phyloP scores from a whole-genome alignment of 2,329 filamentous ascomycete genomes.

The Calonectria pseudoreteaudii region DNA sequence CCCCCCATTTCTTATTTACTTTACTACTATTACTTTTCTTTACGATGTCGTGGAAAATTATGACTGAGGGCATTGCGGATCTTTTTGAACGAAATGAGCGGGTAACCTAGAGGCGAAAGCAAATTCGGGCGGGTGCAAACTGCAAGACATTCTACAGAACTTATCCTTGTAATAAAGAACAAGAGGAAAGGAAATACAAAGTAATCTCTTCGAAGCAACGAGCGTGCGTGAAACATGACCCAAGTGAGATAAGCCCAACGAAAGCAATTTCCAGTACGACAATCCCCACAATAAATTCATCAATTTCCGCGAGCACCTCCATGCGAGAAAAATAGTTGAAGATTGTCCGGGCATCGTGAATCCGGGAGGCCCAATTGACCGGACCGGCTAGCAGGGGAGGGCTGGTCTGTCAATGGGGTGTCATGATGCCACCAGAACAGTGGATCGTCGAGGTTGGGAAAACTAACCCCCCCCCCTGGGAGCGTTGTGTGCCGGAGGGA shows the following conservation, averaged over 20 bases:
- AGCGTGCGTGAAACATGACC: not conserved
- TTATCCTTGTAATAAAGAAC: conserved; percentile 30
- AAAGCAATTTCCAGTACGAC: not conserved
- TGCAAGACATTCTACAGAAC: conserved; percentile 28
- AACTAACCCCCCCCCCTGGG: not conserved
- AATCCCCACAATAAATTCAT: not conserved
- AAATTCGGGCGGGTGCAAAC: conserved; percentile 15
- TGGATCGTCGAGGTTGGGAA: not conserved
- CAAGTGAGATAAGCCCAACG: not conserved
- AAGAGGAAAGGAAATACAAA: conserved; percentile 23
- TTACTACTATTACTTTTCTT: not conserved
- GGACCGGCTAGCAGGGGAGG: not conserved
- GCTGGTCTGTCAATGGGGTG: not conserved
- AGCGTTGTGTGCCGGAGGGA: not conserved
- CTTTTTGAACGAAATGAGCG: conserved; percentile 29
- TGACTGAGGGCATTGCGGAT: conserved; percentile 22
- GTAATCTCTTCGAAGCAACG: conserved; percentile 15
- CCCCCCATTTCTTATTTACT: no score
- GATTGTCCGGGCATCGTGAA: conserved; percentile 12
- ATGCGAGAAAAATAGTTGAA: not conserved
- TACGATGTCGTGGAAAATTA: conserved; percentile 19
- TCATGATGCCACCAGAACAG: not conserved
- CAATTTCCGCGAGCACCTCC: conserved; percentile 8
- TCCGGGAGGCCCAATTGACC: not conserved
- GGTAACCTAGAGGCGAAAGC: conserved; percentile 25